Evolutionary conservation across 140 eudicot species (phyloP).

Genomic region (Erigeron philadelphicus): DNA sequence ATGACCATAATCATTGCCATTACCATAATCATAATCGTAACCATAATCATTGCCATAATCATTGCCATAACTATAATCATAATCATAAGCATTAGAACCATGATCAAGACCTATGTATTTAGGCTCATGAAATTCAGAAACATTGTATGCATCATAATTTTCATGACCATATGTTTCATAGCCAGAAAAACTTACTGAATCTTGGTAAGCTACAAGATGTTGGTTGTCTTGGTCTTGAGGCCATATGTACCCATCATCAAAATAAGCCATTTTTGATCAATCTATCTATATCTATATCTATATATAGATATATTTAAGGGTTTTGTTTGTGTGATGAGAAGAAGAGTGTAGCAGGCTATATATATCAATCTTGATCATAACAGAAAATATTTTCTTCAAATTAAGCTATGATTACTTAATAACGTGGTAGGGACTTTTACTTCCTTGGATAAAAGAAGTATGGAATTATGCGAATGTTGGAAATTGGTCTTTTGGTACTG

Average conservation of each 20-base stretch:
- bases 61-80: no score
- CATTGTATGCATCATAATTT: slow-evolving; percentile 10
- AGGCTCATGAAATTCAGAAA: slow-evolving; percentile 24
- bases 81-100: not conserved
- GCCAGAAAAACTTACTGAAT: slow-evolving; percentile 27
- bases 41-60: slow-evolving; percentile 10
- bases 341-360: not conserved
- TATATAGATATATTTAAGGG: not conserved
- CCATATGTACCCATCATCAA: slow-evolving; percentile 38
- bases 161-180: slow-evolving; percentile 29
- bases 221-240: slow-evolving; percentile 32
- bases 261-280: slow-evolving; percentile 32
- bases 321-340: slow-evolving; percentile 12
- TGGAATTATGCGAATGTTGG: no score
- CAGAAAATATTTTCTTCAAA: no score
- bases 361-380: no score
- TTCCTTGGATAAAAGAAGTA: no score
- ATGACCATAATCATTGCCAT: slow-evolving; percentile 1
- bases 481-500: no score
- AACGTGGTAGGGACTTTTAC: no score
- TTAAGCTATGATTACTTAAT: no score
- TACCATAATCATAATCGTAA: not conserved
- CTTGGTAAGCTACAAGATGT: slow-evolving; percentile 33
- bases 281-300: no score
- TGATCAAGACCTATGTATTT: slow-evolving; percentile 8